These are phyloP conservation scores for Cephalotrichum gorgonifer DNA, from an alignment of 2,329 filamentous ascomycete species.

Conservation along the genomic window DNA sequence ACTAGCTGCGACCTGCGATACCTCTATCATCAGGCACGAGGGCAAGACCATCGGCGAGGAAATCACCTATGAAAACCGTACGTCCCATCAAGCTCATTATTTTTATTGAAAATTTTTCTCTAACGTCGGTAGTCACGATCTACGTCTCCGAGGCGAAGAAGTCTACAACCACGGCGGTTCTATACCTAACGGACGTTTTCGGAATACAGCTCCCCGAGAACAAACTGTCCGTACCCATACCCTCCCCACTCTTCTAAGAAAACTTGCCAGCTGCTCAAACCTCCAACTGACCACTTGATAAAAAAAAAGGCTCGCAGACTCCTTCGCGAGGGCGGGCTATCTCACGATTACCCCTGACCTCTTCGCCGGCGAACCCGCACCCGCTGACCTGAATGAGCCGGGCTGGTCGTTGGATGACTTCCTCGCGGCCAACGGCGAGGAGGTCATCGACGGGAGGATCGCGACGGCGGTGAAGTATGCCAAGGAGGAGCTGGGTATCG, in stretches of 20 bases:
- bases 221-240: conserved; percentile 8
- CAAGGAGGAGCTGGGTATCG: conserved; percentile 34
- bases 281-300: conserved; percentile 13
- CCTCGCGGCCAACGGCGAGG: conserved; percentile 18
- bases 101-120: neutral
- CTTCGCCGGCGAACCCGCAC: conserved; percentile 24
- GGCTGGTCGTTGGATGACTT: conserved; percentile 21
- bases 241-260: neutral
- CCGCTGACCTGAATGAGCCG: conserved; percentile 12
- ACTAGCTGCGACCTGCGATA: neutral
- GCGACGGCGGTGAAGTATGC: conserved; percentile 19
- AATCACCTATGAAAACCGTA: neutral
- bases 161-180: conserved; percentile 10
- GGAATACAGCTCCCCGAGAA: conserved; percentile 20
- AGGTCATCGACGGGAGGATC: conserved; percentile 8
- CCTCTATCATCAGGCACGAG: neutral
- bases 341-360: conserved; percentile 25
- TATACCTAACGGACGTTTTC: conserved; percentile 26
- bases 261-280: neutral
- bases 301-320: conserved; percentile 28
- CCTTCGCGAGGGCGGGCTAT: conserved; percentile 26
- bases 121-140: conserved; percentile 3
- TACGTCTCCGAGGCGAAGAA: conserved; percentile 5
- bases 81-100: neutral
- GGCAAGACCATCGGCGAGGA: conserved; percentile 1